Percentiles rank a stretch among this genome's conserved stretches.
phyloP scores from a whole-genome alignment of 768 basidiomycete genomes.

The button mushroom (Agaricus bisporus) region DNA sequence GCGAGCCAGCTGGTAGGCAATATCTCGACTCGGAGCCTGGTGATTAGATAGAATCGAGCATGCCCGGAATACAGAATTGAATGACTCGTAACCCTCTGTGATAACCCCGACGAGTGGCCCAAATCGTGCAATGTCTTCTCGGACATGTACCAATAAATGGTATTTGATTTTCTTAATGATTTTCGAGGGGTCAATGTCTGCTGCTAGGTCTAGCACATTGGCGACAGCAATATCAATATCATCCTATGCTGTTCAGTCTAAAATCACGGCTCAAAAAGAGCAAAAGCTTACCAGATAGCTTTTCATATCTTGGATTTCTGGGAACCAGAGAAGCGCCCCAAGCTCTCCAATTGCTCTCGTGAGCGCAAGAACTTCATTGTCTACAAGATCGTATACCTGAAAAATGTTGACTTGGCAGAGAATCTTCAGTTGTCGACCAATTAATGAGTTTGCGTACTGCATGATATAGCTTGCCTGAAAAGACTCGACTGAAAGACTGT shows the following conservation, averaged over 20 bases:
- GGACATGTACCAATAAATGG: conserved; percentile 23
- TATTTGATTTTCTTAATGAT: conserved; percentile 20
- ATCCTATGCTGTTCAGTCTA: conserved; percentile 11
- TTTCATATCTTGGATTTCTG: conserved; percentile 29
- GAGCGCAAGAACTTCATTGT: conserved; percentile 16
- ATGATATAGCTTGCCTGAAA: conserved; percentile 36
- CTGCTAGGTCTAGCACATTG: conserved; percentile 32
- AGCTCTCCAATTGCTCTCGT: conserved; percentile 29
- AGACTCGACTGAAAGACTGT: conserved; percentile 23
- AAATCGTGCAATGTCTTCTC: conserved; percentile 26
- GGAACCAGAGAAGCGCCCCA: conserved; percentile 33
- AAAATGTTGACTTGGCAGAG: conserved; percentile 6
- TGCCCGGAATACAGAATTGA: conserved; percentile 34
- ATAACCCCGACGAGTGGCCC: conserved; percentile 29
- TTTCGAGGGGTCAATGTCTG: conserved; percentile 24
- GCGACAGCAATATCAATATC: conserved; percentile 23
- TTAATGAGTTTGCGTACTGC: conserved; percentile 35
- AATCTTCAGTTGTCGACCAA: conserved; percentile 18
- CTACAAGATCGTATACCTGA: conserved; percentile 6
- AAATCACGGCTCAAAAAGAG: neutral
- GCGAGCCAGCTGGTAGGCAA: conserved; percentile 25
- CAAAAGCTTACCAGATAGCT: conserved; percentile 21
- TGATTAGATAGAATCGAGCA: conserved; percentile 37
- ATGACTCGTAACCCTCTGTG: conserved; percentile 33
- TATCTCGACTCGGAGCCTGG: conserved; percentile 35